Conservation (phyloP, 345 rosid genomes). For the Moricandia moricandioides region DNA sequence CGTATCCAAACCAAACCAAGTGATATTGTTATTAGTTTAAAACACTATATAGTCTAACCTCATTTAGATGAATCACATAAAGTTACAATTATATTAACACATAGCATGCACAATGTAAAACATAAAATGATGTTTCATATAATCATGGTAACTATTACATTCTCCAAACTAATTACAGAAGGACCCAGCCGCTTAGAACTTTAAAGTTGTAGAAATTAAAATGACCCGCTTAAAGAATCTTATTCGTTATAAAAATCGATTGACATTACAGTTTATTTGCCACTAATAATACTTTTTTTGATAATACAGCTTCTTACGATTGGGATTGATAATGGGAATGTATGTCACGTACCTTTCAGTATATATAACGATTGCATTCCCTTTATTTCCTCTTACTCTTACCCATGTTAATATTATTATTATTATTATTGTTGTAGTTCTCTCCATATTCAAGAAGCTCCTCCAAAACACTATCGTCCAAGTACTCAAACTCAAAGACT, state of each 20-base stretch:
- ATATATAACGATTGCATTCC: not conserved
- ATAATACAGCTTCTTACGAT: conserved; percentile 8
- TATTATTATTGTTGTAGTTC: conserved; percentile 21
- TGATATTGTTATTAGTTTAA: not conserved
- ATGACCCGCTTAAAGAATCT: conserved; percentile 19
- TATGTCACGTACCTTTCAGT: conserved; percentile 9
- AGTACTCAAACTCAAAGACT: conserved; percentile 76
- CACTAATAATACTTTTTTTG: not conserved
- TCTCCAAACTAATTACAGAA: conserved; percentile 20
- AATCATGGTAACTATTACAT: conserved; percentile 14
- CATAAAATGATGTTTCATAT: conserved; percentile 16
- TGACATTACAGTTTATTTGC: conserved; percentile 15
- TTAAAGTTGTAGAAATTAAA: not conserved
- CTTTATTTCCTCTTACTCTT: conserved; percentile 57
- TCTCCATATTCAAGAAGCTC: conserved; percentile 55
- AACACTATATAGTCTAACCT: not conserved
- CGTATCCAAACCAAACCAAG: not conserved
- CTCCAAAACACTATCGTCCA: conserved; percentile 68
- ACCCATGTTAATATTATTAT: conserved; percentile 50
- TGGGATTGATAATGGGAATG: conserved; percentile 9
- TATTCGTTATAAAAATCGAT: conserved; percentile 24
- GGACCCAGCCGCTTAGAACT: not conserved
- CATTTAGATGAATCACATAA: not conserved
- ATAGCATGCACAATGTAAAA: not conserved
- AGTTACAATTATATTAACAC: not conserved